Evolutionary conservation across 192 early-diverging fungal species (phyloP).

Genomic region (Chytriomyces sp.): DNA sequence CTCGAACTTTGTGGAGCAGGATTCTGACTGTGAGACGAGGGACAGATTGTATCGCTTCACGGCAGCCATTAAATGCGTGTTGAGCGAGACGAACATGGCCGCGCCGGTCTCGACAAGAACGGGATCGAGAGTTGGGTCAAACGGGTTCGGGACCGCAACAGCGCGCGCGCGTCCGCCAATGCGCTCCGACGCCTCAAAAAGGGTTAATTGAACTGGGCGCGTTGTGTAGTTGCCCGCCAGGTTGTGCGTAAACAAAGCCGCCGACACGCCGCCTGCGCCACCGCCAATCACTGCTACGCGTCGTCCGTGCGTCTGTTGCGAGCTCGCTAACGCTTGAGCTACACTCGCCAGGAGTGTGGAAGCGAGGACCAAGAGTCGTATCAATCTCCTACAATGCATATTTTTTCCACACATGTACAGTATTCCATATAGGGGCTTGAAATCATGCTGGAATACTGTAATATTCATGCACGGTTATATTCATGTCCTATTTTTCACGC

Average conservation of each 20-base stretch:
- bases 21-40: constrained; percentile 38
- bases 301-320: neutral
- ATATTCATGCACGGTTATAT: too few species aligned
- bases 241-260: constrained; percentile 17
- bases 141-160: constrained; percentile 25
- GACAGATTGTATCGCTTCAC: constrained; percentile 53
- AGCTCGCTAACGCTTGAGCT: too few species aligned
- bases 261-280: constrained; percentile 31
- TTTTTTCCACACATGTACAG: too few species aligned
- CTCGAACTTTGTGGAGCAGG: neutral
- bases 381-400: too few species aligned
- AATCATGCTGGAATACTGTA: too few species aligned
- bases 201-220: constrained; percentile 30
- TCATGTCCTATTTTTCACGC: too few species aligned
- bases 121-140: constrained; percentile 15
- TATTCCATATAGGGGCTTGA: too few species aligned
- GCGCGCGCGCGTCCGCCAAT: constrained; percentile 56
- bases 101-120: constrained; percentile 60
- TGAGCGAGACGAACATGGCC: constrained; percentile 64
- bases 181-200: constrained; percentile 56
- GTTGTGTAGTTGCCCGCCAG: neutral
- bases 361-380: too few species aligned
- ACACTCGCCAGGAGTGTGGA: too few species aligned
- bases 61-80: constrained; percentile 57
- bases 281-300: constrained; percentile 29